Base-by-base conservation (phyloP, 2,329 filamentous ascomycete genomes). In the Alternaria triticina region DNA sequence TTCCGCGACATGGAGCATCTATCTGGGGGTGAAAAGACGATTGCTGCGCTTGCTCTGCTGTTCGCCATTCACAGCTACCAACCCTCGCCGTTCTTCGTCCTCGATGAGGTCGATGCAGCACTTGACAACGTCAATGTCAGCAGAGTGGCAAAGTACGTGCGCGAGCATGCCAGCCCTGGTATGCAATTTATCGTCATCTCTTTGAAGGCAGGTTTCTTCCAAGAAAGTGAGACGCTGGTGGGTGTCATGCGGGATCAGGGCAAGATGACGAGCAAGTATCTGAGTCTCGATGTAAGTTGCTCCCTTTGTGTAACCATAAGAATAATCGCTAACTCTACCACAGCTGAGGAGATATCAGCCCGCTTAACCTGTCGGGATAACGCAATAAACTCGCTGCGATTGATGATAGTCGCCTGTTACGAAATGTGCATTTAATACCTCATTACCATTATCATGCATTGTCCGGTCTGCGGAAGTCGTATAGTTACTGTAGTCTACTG, bases 151-250 rank as follows among this genome's bases (percentile, higher is more conserved):
- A 96, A 96, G 80, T 99, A 99, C 77, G 97, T 99, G 66, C 89
- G 91, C 40, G 93, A 97, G 75, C 94, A 99, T 81, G 92, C 94
- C 1, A 93, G 93, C 0, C 96, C 96, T 1, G 96, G 96, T 13
- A 98, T 98, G 94, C 96, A 99, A 80, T 99, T 99, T 73, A 96
- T 99, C 65, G 96, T 99, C 70, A 99, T 99, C 80, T 94, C 90
- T 82, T 86, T 99, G 78, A 99, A 99, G 86, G 92, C 94, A 0
- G 94, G 94, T 1, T 85, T 99, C 60, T 99, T 98, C 83, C 94
- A 99, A 82, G 92, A 96, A 80, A 97, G 93, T 76, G 94, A 99
- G 85, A 96, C 94, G 65, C 81, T 99, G 72, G 94, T 99, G 5
- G 96, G 96, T 55, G 94, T 99, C 11, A 98, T 97, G 84, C 87